Conservation (phyloP, 106 monocot species). For the Triglochin maritima region DNA sequence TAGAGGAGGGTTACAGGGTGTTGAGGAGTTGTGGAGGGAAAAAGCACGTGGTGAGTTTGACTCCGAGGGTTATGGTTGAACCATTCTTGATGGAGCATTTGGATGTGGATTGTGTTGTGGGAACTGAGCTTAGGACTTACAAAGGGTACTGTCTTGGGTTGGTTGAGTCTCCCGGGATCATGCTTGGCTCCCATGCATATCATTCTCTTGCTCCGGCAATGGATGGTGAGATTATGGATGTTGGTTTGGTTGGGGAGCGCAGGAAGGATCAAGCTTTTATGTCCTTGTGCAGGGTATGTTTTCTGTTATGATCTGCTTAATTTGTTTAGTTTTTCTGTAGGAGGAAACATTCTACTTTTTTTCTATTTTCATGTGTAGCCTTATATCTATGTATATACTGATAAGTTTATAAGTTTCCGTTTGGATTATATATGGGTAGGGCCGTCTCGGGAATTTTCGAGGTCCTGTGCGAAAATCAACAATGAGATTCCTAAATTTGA, state of each 20-base stretch:
- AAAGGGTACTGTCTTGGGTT: slow-evolving; percentile 19
- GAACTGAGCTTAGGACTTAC: slow-evolving; percentile 25
- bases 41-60: slow-evolving; percentile 25
- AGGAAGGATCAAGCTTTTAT: slow-evolving; percentile 27
- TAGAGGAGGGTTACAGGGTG: slow-evolving; percentile 13
- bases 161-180: slow-evolving; percentile 11
- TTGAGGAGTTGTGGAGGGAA: slow-evolving; percentile 26
- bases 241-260: slow-evolving; percentile 12
- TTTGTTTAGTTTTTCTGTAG: slow-evolving; percentile 27
- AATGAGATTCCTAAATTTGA: no score
- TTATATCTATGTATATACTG: no score
- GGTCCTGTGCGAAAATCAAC: no score
- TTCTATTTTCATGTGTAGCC: background rate
- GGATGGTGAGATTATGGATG: slow-evolving; percentile 9
- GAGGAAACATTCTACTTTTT: slow-evolving; percentile 6
- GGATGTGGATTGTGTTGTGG: slow-evolving; percentile 35
- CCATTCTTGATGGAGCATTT: slow-evolving; percentile 41
- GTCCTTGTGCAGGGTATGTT: slow-evolving; percentile 23
- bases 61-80: slow-evolving; percentile 48
- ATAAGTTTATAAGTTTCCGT: no score
- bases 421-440: no score
- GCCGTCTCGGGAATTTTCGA: no score
- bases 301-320: background rate
- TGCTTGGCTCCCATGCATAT: background rate
- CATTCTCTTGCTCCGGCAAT: no score